These are phyloP conservation scores for Scopulariopsis brevicaulis DNA, from an alignment of 2,329 filamentous ascomycete species.

Conservation along the genomic window DNA sequence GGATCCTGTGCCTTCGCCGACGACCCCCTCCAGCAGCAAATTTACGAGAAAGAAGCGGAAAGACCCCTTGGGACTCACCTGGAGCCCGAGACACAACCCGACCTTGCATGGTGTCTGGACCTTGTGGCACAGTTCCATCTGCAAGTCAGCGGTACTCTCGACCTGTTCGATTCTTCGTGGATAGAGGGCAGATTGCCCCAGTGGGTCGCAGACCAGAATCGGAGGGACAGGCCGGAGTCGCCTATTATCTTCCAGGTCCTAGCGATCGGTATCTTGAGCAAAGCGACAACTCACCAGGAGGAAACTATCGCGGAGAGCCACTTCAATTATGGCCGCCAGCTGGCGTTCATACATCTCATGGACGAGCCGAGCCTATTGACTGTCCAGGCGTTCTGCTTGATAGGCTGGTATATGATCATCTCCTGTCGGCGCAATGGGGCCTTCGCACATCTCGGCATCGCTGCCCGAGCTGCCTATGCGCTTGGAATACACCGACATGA, in stretches of 20 bases:
- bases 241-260: background rate
- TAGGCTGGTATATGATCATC: background rate
- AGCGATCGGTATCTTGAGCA: background rate
- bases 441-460: background rate
- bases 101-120: background rate
- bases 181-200: background rate
- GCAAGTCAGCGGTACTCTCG: background rate
- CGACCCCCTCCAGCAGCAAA: background rate
- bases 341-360: background rate
- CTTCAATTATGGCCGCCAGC: conserved; percentile 1
- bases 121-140: conserved; percentile 1
- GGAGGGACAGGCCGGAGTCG: background rate
- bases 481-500: conserved; percentile 3
- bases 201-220: background rate
- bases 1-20: background rate
- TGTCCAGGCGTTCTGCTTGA: background rate
- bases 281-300: background rate
- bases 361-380: conserved; percentile 1
- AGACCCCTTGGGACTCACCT: background rate
- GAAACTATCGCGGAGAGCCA: background rate
- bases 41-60: background rate
- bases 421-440: background rate
- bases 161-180: conserved; percentile 1
- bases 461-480: background rate
- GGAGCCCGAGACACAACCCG: background rate